Conservation (phyloP, 139 green algal species). For the Tetraselmis striata region DNA sequence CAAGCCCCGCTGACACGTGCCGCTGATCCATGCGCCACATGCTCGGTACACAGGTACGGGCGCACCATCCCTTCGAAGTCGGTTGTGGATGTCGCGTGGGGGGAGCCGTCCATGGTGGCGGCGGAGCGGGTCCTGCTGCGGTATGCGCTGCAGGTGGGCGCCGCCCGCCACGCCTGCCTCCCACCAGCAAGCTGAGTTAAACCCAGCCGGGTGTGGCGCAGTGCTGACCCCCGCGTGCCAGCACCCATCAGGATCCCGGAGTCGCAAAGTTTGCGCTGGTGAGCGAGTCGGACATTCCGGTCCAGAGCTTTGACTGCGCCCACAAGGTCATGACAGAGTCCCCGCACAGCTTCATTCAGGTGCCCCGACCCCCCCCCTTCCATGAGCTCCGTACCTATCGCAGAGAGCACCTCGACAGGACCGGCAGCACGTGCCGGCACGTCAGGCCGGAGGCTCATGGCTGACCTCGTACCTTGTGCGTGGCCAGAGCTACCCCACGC, state of each 20-base stretch:
- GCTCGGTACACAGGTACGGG: neutral
- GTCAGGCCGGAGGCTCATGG: no score
- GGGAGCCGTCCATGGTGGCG: neutral
- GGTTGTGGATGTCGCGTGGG: neutral
- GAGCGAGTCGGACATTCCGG: neutral
- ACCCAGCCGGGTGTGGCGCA: no score
- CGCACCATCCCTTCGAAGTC: neutral
- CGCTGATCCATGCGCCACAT: no score
- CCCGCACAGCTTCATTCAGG: neutral
- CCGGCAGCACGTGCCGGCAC: no score
- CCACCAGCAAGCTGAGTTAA: no score
- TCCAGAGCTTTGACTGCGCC: neutral
- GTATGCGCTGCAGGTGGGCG: neutral
- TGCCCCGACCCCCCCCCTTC: no score
- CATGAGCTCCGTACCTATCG: no score
- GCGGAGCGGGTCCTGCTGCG: neutral
- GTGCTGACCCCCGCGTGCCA: no score
- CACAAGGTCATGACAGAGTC: neutral
- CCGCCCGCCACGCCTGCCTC: no score
- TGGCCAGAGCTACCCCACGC: neutral
- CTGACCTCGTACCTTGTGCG: no score
- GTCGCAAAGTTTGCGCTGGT: neutral
- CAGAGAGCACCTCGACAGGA: no score
- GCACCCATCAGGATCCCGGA: neutral
- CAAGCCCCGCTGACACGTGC: no score